Conservation (phyloP, 768 basidiomycete genomes). For the Lactarius pseudohatsudake region DNA sequence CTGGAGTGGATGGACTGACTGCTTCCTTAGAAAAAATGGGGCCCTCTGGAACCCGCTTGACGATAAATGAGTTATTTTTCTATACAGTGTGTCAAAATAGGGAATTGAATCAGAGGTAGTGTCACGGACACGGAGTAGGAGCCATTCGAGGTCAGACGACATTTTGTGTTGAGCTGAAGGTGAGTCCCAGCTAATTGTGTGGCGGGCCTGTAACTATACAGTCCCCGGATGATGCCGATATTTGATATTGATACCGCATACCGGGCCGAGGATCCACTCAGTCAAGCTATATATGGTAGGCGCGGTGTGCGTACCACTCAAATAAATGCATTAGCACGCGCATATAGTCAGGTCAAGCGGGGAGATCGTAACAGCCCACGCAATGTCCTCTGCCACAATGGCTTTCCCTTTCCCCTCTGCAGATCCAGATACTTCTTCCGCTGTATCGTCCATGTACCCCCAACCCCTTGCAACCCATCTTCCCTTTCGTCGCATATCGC, state of each 20-base stretch:
- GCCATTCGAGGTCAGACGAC: constrained; percentile 90
- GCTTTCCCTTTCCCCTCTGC: constrained; percentile 31
- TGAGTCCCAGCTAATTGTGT: background rate
- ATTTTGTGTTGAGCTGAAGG: constrained; percentile 13
- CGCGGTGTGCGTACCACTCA: background rate
- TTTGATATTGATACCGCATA: background rate
- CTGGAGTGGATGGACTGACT: constrained; percentile 44
- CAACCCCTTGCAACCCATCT: constrained; percentile 55
- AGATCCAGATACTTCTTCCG: constrained; percentile 14
- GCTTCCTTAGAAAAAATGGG: constrained; percentile 84
- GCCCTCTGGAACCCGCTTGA: constrained; percentile 72
- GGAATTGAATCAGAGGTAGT: constrained; percentile 2
- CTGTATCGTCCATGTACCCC: constrained; percentile 13
- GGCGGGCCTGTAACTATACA: constrained; percentile 16
- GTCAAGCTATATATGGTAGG: constrained; percentile 1
- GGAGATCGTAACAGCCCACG: background rate
- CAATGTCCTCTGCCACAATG: constrained; percentile 10
- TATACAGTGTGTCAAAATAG: constrained; percentile 36
- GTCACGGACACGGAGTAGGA: constrained; percentile 76
- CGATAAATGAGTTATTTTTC: constrained; percentile 84
- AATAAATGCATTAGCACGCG: background rate
- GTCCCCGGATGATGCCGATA: constrained; percentile 18
- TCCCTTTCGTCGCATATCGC: constrained; percentile 47
- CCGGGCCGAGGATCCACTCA: background rate
- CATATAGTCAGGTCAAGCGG: constrained; percentile 4